Percentiles rank a stretch among this genome's conserved stretches.
phyloP scores from a whole-genome alignment of 371 early-diverging fungal species.

The Mortierella sp. region DNA sequence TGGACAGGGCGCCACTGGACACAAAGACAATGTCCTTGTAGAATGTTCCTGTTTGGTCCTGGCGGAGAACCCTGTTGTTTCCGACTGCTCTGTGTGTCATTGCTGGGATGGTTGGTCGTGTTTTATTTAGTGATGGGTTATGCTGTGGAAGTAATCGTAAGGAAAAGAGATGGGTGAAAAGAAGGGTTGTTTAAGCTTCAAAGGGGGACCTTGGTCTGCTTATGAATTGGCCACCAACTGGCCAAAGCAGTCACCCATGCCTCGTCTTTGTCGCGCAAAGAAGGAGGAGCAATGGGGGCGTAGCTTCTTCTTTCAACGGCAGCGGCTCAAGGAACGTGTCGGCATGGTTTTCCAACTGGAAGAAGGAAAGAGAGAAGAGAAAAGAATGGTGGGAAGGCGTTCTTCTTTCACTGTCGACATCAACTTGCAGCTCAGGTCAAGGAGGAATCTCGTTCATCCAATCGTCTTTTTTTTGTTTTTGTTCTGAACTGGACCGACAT shows the following conservation, averaged over 20 bases:
- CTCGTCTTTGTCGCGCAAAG: no score
- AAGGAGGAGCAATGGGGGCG: no score
- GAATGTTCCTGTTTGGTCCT: slow-evolving; percentile 34
- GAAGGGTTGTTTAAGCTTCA: not conserved
- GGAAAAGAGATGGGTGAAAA: not conserved
- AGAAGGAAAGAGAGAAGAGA: not conserved
- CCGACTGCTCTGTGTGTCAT: not conserved
- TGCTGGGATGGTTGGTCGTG: not conserved
- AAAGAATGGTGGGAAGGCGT: not conserved
- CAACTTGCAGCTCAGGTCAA: not conserved
- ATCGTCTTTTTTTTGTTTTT: not conserved
- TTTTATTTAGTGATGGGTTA: not conserved
- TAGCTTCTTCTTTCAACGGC: no score
- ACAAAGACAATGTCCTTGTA: slow-evolving; percentile 49
- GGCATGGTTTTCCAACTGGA: no score
- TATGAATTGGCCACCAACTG: no score
- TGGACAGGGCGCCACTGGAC: slow-evolving; percentile 31
- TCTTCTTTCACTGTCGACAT: not conserved
- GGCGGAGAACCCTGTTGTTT: slow-evolving; percentile 15
- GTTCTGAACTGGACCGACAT: not conserved
- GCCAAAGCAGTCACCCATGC: no score
- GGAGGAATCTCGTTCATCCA: not conserved
- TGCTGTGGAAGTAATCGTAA: not conserved
- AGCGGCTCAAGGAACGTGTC: no score
- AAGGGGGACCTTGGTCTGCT: no score